Conservation (phyloP, 1,284 basidiomycete species). For the Moniliophthora roreri region DNA sequence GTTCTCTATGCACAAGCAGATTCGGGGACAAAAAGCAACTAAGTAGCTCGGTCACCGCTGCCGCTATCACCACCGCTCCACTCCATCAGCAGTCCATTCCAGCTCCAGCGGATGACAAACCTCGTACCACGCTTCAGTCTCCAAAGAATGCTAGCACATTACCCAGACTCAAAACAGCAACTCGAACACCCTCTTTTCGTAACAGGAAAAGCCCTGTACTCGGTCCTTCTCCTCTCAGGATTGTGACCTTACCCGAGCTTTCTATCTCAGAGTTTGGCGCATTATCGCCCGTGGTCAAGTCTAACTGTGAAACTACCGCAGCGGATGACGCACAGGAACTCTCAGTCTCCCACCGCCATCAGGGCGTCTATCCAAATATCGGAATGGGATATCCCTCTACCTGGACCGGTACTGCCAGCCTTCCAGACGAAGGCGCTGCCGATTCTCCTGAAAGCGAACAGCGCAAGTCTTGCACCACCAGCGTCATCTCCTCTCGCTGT, state of each 20-base stretch:
- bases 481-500: background rate
- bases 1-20: constrained; percentile 1
- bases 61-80: too few relatives aligned
- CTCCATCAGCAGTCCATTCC: too few relatives aligned
- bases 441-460: background rate
- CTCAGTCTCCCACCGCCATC: background rate
- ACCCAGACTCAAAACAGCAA: constrained; percentile 14
- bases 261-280: constrained; percentile 9
- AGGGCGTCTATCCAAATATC: constrained; percentile 8
- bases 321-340: background rate
- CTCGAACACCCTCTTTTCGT: constrained; percentile 21
- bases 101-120: too few relatives aligned
- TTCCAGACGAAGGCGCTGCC: background rate
- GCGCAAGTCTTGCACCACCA: background rate
- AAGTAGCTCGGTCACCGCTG: too few relatives aligned
- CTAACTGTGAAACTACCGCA: background rate
- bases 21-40: too few relatives aligned
- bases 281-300: background rate
- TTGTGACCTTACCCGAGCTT: constrained; percentile 38
- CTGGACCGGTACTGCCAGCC: constrained; percentile 1
- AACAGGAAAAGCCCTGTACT: constrained; percentile 33
- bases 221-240: constrained; percentile 44
- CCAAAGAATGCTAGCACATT: constrained; percentile 2
- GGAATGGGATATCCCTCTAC: constrained; percentile 17
- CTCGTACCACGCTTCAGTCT: too few relatives aligned